These are phyloP conservation scores for Artemisia argyi DNA, from an alignment of 129 eudicot species.

Conservation along the genomic window DNA sequence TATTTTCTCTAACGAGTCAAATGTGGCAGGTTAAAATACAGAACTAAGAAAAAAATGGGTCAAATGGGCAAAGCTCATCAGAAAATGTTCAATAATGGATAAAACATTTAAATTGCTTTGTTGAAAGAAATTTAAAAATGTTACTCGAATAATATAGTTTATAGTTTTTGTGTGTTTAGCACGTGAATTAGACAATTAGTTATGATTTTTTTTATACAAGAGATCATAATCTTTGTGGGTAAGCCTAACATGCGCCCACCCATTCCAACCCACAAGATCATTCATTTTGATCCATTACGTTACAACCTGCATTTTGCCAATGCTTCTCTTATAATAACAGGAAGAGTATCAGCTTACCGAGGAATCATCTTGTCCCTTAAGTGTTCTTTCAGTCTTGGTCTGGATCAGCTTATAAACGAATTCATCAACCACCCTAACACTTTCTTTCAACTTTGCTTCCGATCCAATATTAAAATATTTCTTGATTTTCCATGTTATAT, in stretches of 20 bases:
- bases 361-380: constrained; percentile 25
- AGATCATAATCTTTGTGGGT: background rate
- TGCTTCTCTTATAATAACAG: background rate
- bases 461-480: constrained; percentile 51
- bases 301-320: background rate
- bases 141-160: background rate
- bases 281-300: background rate
- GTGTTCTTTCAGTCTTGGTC: constrained; percentile 41
- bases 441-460: constrained; percentile 59
- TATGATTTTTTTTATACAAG: background rate
- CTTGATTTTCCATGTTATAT: constrained; percentile 58
- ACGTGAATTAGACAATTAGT: background rate
- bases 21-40: background rate
- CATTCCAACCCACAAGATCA: background rate
- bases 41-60: background rate
- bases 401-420: constrained; percentile 68
- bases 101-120: background rate
- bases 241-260: background rate
- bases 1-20: background rate
- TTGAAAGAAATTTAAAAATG: background rate
- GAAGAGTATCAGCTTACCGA: constrained; percentile 35
- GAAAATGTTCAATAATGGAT: background rate
- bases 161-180: background rate
- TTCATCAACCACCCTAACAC: constrained; percentile 46
- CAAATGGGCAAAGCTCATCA: background rate